Evolutionary conservation across 371 early-diverging fungal species (phyloP), one percentile per base, ranked within the genome.

Genomic region (Nosema bombycis): DNA sequence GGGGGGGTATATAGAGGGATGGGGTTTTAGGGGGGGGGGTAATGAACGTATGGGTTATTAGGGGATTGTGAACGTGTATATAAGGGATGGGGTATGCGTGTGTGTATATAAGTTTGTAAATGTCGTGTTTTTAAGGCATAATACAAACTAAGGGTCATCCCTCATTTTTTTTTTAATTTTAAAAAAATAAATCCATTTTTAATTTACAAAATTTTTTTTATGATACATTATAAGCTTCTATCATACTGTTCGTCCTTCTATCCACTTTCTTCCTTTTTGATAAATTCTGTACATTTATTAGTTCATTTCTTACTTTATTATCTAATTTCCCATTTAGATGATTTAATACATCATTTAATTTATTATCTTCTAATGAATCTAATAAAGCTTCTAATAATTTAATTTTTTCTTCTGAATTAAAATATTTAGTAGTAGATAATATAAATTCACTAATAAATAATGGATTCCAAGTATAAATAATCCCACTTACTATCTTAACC

Each of bases 401-500:
- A 0, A 24, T 34, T 55, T 77, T 78, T 56, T 78, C 67, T 10
- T 78, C 74, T 14, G 15, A 15, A 15, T 32, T 60, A 62, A 81
- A 79, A 23, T 72, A 38, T 71, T 55, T 67, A 37, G 81, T 79
- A 54, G 75, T 38, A 24, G 83, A 66, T n/a, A 82, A 32, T 18
- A 85, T 55, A 78, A 85, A 84, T 70, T 85, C 85, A 26, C 79
- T 38, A 57, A 83, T 81, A 78, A 84, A 85, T n/a, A 82, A 32
- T 15, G 82, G 60, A 72, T 85, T 83, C 85, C 85, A 85, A 14
- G 85, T 85, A 74, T 74, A 80, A 24, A 84, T 82, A 55, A 85
- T 30, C 23, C 84, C 84, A 34, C 74, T 58, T 23, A 80, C 21
- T 28, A 84, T 80, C 23, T 66, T 72, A 18, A 80, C 62, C 64